Base-by-base conservation (phyloP, 2,329 filamentous ascomycete genomes). In the Graphiopsis chlorocephala region DNA sequence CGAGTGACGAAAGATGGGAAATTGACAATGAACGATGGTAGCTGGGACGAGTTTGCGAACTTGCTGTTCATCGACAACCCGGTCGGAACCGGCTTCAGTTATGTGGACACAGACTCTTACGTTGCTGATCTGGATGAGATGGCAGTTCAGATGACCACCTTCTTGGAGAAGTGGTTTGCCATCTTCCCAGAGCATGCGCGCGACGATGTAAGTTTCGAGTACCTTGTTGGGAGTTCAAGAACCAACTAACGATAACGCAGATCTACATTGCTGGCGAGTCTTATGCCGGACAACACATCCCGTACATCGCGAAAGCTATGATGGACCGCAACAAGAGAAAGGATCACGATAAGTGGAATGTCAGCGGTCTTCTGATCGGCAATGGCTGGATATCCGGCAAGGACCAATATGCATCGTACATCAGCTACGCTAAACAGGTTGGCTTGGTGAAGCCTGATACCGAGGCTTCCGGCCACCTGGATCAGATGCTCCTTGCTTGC, bases 41-140 rank as follows among this genome's bases (percentile, higher is more conserved):
- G 93, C 0, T 99, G 96, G 96, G 90, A 97, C 78, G 94, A 99
- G 80, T 99, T 98, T 74, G 92, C 95, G 69, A 99, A 99, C 73
- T 79, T 99, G 60, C 86, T 99, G 65, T 99, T 99, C 75, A 92
- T 99, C 66, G 95, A 99, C 75, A 96, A 98, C 75, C 95, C 95
- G 0, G 93, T 98, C 38, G 96, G 95, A 14, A 97, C 94, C 1
- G 95, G 95, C 2, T 99, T 91, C 81, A 99, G 95, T 79, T 98
- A 95, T 75, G 93, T 93, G 74, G 90, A 97, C 74, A 95, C 92
- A 15, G 86, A 99, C 77, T 91, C 88, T 72, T 98, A 91, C 74
- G 77, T 97, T 20, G 87, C 89, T 70, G 94, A 97, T 76, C 84
- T 99, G 66, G 86, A 90, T 65, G 86, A 93, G 70, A 97, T 99